Evolutionary conservation across 257 asterid species (phyloP), one percentile per base, ranked within the genome.

Genomic region (Eustoma russellianum): DNA sequence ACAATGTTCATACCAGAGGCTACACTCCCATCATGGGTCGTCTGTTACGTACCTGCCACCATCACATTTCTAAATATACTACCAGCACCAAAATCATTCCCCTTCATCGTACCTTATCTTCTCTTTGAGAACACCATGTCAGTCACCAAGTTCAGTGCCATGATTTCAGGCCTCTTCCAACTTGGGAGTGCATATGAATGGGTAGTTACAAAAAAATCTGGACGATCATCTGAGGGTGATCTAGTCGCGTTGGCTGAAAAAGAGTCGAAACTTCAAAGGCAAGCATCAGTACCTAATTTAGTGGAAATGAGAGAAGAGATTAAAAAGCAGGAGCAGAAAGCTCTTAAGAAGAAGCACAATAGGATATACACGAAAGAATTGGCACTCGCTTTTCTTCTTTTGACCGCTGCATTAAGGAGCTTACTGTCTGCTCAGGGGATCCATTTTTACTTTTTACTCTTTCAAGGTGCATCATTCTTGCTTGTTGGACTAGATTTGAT

Each of bases 1-100:
- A 91, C 98, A 2, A 84, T 91, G 96, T 82, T 90, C 53, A 48
- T 90, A n/a, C 98, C 98, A 0, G 98, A 87, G 69, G 96, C 96
- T 5, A 77, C 94, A 1, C 89, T 91, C 48, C 98, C 96, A 0
- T 38, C 83, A 0, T 91, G 98, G 98, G 92, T 84, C 7, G 95
- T 91, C 5, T 82, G 95, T 60, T 91, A 83, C 56, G 54, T 90
- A 48, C 96, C 98, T 0, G 95, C 92, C 19, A 62, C 92, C 57
- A 82, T 91, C 72, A 73, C 98, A 0, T 77, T 87, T 43, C 86
- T 91, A 60, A 87, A 82, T 24, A 82, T 91, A 34, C 69, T 91
- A 5, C 95, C 96, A 0, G 82, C 96, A 17, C 98, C 95, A 2
- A 87, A 80, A 55, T 84, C 98, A 0, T 91, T 91, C 74, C 98